Percentiles rank a stretch among this genome's conserved stretches.
phyloP scores from a whole-genome alignment of 257 asterid genomes.

The Ilex aquifolium region DNA sequence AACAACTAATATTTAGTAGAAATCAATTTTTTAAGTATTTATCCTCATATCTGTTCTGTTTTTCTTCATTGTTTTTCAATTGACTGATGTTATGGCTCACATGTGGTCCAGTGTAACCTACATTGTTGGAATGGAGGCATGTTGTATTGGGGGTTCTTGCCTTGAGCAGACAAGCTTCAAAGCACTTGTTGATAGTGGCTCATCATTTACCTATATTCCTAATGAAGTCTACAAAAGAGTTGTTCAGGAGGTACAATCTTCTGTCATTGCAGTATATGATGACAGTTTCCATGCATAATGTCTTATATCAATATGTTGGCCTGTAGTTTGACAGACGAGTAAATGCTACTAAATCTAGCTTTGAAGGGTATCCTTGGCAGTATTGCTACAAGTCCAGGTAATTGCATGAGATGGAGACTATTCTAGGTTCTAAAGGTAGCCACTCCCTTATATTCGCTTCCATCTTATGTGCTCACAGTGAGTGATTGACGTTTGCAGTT shows the following conservation, averaged over 20 bases:
- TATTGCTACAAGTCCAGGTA: slow-evolving; percentile 66
- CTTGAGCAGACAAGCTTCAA: slow-evolving; percentile 43
- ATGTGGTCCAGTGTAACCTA: slow-evolving; percentile 28
- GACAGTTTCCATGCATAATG: not conserved
- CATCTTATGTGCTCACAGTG: slow-evolving; percentile 13
- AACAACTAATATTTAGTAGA: no score
- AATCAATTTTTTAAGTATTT: no score
- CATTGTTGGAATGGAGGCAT: slow-evolving; percentile 48
- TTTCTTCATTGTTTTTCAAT: not conserved
- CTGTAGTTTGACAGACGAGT: slow-evolving; percentile 52
- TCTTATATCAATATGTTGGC: not conserved
- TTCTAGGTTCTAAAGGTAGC: slow-evolving; percentile 1
- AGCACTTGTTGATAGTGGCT: slow-evolving; percentile 70
- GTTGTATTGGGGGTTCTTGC: slow-evolving; percentile 55
- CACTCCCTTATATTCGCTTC: not conserved
- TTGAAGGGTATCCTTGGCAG: slow-evolving; percentile 32
- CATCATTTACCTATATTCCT: slow-evolving; percentile 73
- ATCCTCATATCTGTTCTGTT: not conserved
- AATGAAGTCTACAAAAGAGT: slow-evolving; percentile 36
- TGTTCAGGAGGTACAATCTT: slow-evolving; percentile 46
- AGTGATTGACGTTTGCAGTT: slow-evolving; percentile 34
- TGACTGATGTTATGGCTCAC: slow-evolving; percentile 2
- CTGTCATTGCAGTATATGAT: not conserved
- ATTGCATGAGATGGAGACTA: slow-evolving; percentile 7
- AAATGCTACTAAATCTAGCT: slow-evolving; percentile 35